phyloP scores from a whole-genome alignment of 345 rosid species.

The Bretschneidera sinensis region DNA sequence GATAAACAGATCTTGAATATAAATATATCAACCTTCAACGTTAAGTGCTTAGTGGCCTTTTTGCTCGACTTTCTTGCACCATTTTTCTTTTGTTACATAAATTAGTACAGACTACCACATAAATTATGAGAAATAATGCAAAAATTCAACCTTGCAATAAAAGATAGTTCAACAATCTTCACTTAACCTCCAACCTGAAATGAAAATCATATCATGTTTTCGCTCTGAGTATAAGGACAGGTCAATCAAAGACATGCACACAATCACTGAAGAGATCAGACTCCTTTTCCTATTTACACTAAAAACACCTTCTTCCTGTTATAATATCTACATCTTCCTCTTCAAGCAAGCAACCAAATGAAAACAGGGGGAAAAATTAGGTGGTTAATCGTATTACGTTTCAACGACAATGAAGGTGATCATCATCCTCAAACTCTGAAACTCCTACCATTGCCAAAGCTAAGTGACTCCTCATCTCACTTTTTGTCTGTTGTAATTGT shows the following conservation, averaged over 20 bases:
- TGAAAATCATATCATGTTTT: constrained; percentile 11
- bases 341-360: constrained; percentile 19
- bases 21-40: too few species aligned
- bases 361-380: constrained; percentile 4
- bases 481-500: constrained; percentile 56
- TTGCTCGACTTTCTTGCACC: too few species aligned
- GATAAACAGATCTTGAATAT: too few species aligned
- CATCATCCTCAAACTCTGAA: constrained; percentile 62
- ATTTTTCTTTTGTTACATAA: background rate
- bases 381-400: background rate
- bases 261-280: constrained; percentile 10
- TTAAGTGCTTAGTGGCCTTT: too few species aligned
- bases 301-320: constrained; percentile 11
- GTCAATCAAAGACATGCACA: constrained; percentile 28
- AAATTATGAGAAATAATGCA: background rate
- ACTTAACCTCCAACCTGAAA: constrained; percentile 5
- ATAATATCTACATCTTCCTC: constrained; percentile 14
- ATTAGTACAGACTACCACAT: too few species aligned
- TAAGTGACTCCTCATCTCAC: constrained; percentile 79
- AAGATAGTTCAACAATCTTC: constrained; percentile 9
- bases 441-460: constrained; percentile 91
- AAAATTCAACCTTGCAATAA: background rate
- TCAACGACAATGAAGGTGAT: constrained; percentile 53
- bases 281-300: constrained; percentile 33
- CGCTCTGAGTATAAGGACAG: constrained; percentile 5